Percentiles rank a stretch among this genome's conserved stretches.
phyloP scores from a whole-genome alignment of 2,329 filamentous ascomycete species.

The Pseudogymnoascus destructans region DNA sequence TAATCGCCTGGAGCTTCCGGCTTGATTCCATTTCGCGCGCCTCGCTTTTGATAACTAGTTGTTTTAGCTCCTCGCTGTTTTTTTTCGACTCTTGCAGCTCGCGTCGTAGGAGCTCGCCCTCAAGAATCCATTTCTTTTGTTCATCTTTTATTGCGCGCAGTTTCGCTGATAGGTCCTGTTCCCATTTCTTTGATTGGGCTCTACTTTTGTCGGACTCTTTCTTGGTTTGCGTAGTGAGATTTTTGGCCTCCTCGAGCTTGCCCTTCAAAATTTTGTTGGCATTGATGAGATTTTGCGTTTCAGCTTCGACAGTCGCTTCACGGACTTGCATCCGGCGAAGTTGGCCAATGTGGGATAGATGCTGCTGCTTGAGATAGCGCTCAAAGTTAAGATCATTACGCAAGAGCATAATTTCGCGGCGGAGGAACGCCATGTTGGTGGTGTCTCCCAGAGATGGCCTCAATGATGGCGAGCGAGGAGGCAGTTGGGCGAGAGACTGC shows the following conservation, averaged over 20 bases:
- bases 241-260: constrained; percentile 60
- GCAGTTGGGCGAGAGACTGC: constrained; percentile 18
- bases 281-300: constrained; percentile 69
- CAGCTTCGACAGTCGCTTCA: constrained; percentile 66
- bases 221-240: constrained; percentile 54
- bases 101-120: constrained; percentile 42
- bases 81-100: constrained; percentile 44
- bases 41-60: constrained; percentile 55
- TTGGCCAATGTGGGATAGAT: constrained; percentile 69
- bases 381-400: constrained; percentile 76
- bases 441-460: constrained; percentile 26
- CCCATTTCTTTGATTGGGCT: constrained; percentile 64
- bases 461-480: constrained; percentile 22
- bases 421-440: constrained; percentile 41
- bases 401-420: constrained; percentile 61
- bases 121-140: constrained; percentile 48
- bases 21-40: constrained; percentile 50
- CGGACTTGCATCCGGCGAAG: constrained; percentile 61
- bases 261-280: constrained; percentile 61
- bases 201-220: constrained; percentile 61
- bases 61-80: constrained; percentile 52
- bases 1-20: constrained; percentile 50
- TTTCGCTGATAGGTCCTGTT: constrained; percentile 55
- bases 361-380: constrained; percentile 70
- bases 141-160: constrained; percentile 55